phyloP scores from a whole-genome alignment of 2,329 filamentous ascomycete species.

The Orbilia ellipsospora region DNA sequence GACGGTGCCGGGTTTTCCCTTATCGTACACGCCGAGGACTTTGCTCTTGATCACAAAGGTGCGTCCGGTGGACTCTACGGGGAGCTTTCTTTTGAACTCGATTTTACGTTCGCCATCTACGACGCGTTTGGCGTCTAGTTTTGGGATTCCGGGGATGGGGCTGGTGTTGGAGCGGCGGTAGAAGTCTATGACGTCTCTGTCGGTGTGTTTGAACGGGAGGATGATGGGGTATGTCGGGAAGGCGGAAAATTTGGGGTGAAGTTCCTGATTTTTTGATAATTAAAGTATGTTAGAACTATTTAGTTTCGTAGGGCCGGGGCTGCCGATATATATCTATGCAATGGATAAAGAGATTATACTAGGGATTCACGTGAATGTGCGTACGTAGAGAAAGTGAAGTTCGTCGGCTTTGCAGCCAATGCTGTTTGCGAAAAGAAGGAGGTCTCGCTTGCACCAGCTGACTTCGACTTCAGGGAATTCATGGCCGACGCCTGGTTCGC shows the following conservation, averaged over 20 bases:
- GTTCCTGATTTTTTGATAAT: conserved; percentile 72
- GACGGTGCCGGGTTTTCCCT: conserved; percentile 83
- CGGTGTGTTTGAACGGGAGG: conserved; percentile 82
- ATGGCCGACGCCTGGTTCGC: conserved; percentile 66
- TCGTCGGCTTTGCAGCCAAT: conserved; percentile 82
- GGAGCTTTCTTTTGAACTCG: conserved; percentile 79
- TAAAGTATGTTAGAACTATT: background rate
- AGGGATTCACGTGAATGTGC: conserved; percentile 58
- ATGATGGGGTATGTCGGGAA: conserved; percentile 91
- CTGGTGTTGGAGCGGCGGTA: conserved; percentile 73
- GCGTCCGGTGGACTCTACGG: conserved; percentile 75
- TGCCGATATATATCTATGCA: too few relatives aligned
- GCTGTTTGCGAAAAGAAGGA: conserved; percentile 87
- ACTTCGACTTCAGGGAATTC: conserved; percentile 81
- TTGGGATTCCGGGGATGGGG: conserved; percentile 79
- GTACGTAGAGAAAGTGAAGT: conserved; percentile 90
- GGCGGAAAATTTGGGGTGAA: conserved; percentile 84
- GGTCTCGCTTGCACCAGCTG: conserved; percentile 87
- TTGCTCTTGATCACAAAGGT: conserved; percentile 81
- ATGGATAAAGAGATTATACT: background rate
- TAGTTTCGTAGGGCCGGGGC: too few relatives aligned
- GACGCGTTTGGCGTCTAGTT: conserved; percentile 77
- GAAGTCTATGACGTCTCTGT: conserved; percentile 84
- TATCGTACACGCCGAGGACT: conserved; percentile 88
- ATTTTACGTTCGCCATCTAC: conserved; percentile 87